phyloP scores from a whole-genome alignment of 1,139 yeast species.

The Pneumocystis oryctolagi region DNA sequence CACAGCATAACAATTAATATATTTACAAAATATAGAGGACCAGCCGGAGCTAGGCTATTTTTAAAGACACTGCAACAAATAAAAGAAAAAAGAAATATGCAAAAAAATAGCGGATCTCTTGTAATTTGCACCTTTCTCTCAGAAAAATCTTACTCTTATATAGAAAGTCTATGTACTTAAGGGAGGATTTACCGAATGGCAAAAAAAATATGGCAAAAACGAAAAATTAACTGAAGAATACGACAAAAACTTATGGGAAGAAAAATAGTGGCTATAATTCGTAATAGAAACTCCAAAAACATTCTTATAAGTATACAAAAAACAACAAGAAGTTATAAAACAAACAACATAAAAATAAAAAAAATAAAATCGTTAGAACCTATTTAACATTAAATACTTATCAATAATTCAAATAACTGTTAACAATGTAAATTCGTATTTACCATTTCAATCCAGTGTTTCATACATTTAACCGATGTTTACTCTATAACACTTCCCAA shows the following conservation, averaged over 20 bases:
- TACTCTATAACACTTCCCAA: constrained; percentile 11
- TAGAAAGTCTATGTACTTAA: constrained; percentile 1
- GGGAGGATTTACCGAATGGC: constrained; percentile 63
- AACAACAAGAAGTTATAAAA: too few relatives aligned
- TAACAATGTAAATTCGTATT: constrained; percentile 5
- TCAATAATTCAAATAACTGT: constrained; percentile 2
- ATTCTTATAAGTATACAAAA: not conserved
- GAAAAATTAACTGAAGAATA: constrained; percentile 41
- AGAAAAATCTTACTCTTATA: not conserved
- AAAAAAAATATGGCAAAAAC: constrained; percentile 55
- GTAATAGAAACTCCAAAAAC: constrained; percentile 2
- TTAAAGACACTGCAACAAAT: not conserved
- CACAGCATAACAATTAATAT: constrained; percentile 25
- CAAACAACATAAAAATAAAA: too few relatives aligned
- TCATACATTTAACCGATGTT: not conserved
- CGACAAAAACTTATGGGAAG: constrained; percentile 15
- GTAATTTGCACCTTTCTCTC: not conserved
- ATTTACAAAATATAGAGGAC: constrained; percentile 78
- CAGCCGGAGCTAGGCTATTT: constrained; percentile 60
- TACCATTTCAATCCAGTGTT: constrained; percentile 3
- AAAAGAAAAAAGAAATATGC: constrained; percentile 22
- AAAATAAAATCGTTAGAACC: not conserved
- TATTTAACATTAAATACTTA: not conserved
- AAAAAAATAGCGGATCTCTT: not conserved
- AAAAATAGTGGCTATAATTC: constrained; percentile 4